Percentiles rank a stretch among this genome's conserved stretches.
Conservation (phyloP, 1,139 yeast species). For the Candida gigantensis region DNA sequence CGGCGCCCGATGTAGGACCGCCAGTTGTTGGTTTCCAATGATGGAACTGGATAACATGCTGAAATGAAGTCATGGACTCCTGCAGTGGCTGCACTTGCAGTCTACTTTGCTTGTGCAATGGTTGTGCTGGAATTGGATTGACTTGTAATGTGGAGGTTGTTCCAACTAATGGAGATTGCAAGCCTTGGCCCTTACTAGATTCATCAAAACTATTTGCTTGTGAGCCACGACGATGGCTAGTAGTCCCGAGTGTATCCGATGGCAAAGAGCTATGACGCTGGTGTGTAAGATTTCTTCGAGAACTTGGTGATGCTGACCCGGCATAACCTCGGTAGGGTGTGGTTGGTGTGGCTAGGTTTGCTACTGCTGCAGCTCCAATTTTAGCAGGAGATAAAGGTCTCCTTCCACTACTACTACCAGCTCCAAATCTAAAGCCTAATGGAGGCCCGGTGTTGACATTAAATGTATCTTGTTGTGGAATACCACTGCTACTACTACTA, state of each 20-base stretch:
- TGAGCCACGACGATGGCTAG: constrained; percentile 4
- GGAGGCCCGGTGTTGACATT: constrained; percentile 38
- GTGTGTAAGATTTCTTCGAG: constrained; percentile 21
- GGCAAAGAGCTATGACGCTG: constrained; percentile 51
- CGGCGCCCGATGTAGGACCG: constrained; percentile 20
- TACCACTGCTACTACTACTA: constrained; percentile 9
- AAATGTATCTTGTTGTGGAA: constrained; percentile 17
- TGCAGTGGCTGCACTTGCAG: constrained; percentile 44
- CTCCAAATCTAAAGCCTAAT: constrained; percentile 44
- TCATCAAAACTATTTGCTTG: constrained; percentile 1
- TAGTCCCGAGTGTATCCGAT: constrained; percentile 21
- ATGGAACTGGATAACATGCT: constrained; percentile 53
- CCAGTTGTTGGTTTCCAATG: constrained; percentile 49
- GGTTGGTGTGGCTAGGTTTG: constrained; percentile 46
- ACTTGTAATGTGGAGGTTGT: constrained; percentile 45
- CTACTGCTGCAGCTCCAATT: constrained; percentile 72
- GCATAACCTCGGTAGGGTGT: constrained; percentile 25
- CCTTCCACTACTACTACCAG: constrained; percentile 20
- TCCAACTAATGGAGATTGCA: constrained; percentile 25
- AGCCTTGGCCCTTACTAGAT: constrained; percentile 8
- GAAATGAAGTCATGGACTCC: constrained; percentile 53
- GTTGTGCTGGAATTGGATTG: constrained; percentile 48
- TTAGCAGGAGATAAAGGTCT: constrained; percentile 62
- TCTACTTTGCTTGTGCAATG: constrained; percentile 37
- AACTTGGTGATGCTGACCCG: constrained; percentile 17